These are phyloP conservation scores for Gnaphalium uliginosum DNA, from an alignment of 129 eudicot species.

Conservation along the genomic window DNA sequence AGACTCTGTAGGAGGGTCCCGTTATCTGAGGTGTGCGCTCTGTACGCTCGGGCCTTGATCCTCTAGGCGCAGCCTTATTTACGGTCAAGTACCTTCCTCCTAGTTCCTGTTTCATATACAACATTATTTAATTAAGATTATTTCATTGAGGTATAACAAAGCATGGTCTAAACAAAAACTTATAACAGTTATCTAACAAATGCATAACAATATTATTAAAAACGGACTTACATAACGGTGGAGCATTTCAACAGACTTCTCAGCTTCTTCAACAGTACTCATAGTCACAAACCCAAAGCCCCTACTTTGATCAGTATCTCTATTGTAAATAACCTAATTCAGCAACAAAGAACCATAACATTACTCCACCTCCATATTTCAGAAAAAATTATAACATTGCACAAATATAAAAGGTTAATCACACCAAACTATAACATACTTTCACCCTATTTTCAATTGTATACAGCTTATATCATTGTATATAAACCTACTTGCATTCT, in stretches of 20 bases:
- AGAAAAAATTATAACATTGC: not conserved
- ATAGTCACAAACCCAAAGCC: slow-evolving; percentile 92
- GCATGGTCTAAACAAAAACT: not conserved
- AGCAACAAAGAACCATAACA: slow-evolving; percentile 11
- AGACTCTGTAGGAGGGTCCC: slow-evolving; percentile 58
- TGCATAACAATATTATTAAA: not conserved
- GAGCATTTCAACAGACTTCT: slow-evolving; percentile 66
- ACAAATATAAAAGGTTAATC: not conserved
- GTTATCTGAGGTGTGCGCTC: slow-evolving; percentile 52
- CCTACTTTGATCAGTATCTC: slow-evolving; percentile 76
- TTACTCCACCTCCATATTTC: not conserved
- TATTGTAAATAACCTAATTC: slow-evolving; percentile 68
- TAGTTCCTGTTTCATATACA: slow-evolving; percentile 47
- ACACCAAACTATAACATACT: not conserved
- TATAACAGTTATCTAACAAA: not conserved
- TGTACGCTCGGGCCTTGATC: slow-evolving; percentile 57
- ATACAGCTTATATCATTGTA: not conserved
- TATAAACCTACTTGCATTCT: no score
- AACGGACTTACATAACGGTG: slow-evolving; percentile 61
- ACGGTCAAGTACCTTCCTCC: slow-evolving; percentile 67
- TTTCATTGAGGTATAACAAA: not conserved
- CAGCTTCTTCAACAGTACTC: slow-evolving; percentile 89
- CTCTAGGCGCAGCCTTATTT: slow-evolving; percentile 92
- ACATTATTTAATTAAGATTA: not conserved
- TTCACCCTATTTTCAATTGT: not conserved